Percentiles rank a stretch among this genome's conserved stretches.
phyloP scores from a whole-genome alignment of 352 stramenopile species.

The Phytophthora sp. region DNA sequence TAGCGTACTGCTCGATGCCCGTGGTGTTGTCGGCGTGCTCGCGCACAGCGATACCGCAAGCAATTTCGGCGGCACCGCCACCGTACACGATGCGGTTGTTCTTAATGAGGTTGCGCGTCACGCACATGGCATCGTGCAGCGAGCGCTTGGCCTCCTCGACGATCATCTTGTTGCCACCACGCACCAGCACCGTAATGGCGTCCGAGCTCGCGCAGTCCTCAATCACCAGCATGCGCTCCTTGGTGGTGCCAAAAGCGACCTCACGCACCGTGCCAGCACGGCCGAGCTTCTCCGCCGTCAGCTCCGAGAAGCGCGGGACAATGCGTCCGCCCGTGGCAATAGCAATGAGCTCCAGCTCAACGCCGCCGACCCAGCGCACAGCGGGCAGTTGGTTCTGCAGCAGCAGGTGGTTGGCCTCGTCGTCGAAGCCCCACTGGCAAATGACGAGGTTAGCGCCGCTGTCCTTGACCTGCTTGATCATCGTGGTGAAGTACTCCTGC shows the following conservation, averaged over 20 bases:
- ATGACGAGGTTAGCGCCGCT: slow-evolving; percentile 98
- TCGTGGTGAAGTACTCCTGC: slow-evolving; percentile 99
- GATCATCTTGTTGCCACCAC: slow-evolving; percentile 99
- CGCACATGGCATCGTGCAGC: slow-evolving; percentile 99
- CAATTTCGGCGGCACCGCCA: slow-evolving; percentile 97
- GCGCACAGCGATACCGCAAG: slow-evolving; percentile 95
- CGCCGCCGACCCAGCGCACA: slow-evolving; percentile 98
- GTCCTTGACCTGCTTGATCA: slow-evolving; percentile 99
- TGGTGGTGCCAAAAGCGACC: slow-evolving; percentile 97
- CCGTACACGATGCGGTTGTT: slow-evolving; percentile 99
- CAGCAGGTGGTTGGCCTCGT: slow-evolving; percentile 99
- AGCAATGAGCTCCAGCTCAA: slow-evolving; percentile 99
- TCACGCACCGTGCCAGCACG: slow-evolving; percentile 95
- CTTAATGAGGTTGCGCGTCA: slow-evolving; percentile 99
- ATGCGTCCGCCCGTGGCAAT: slow-evolving; percentile 99
- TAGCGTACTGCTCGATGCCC: slow-evolving; percentile 96
- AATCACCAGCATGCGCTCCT: slow-evolving; percentile 98
- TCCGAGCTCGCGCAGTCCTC: slow-evolving; percentile 98
- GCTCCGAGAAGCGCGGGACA: slow-evolving; percentile 98
- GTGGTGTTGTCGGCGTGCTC: slow-evolving; percentile 85
- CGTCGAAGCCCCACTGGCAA: slow-evolving; percentile 99
- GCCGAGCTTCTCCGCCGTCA: slow-evolving; percentile 97
- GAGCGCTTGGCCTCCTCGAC: slow-evolving; percentile 99
- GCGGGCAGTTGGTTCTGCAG: slow-evolving; percentile 97
- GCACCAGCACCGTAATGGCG: slow-evolving; percentile 98